A percentile compares a stretch with the other conserved stretches of the same genome.
These are phyloP conservation scores for Baorangia bicolor DNA, from an alignment of 768 basidiomycete species.

Conservation along the genomic window DNA sequence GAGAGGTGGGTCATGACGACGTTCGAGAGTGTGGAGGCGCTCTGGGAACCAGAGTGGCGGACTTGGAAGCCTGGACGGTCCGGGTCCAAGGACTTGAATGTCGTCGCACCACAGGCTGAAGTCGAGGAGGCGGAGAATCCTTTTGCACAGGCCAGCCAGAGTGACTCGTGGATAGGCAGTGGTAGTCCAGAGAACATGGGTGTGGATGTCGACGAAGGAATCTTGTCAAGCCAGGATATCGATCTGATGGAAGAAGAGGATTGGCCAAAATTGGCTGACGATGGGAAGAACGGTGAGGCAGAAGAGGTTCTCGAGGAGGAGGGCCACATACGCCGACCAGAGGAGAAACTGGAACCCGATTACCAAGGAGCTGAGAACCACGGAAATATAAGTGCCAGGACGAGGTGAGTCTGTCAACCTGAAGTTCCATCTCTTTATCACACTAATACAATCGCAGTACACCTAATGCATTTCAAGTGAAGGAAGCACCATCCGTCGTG, in stretches of 20 bases:
- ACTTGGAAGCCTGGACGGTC: slow-evolving; percentile 50
- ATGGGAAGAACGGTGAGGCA: slow-evolving; percentile 12
- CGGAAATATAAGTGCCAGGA: background rate
- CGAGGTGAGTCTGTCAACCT: background rate
- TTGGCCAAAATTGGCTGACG: slow-evolving; percentile 11
- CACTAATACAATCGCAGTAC: background rate
- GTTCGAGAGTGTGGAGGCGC: slow-evolving; percentile 85
- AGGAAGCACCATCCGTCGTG: background rate
- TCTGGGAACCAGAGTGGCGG: slow-evolving; percentile 70
- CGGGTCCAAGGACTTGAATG: slow-evolving; percentile 10
- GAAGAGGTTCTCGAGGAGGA: slow-evolving; percentile 16
- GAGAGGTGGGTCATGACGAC: slow-evolving; percentile 79
- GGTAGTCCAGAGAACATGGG: slow-evolving; percentile 11
- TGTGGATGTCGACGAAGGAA: slow-evolving; percentile 31
- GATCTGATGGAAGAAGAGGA: slow-evolving; percentile 27
- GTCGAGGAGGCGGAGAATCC: slow-evolving; percentile 21
- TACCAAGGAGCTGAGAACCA: background rate
- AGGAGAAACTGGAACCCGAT: background rate
- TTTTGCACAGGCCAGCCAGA: slow-evolving; percentile 23
- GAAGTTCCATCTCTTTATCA: background rate
- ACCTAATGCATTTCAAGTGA: background rate
- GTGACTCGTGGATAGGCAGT: slow-evolving; percentile 8
- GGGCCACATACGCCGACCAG: background rate
- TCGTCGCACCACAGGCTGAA: slow-evolving; percentile 17
- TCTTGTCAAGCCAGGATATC: slow-evolving; percentile 37